Evolutionary conservation across 139 green algal species (phyloP).

Genomic region (Coelastrella sp.): DNA sequence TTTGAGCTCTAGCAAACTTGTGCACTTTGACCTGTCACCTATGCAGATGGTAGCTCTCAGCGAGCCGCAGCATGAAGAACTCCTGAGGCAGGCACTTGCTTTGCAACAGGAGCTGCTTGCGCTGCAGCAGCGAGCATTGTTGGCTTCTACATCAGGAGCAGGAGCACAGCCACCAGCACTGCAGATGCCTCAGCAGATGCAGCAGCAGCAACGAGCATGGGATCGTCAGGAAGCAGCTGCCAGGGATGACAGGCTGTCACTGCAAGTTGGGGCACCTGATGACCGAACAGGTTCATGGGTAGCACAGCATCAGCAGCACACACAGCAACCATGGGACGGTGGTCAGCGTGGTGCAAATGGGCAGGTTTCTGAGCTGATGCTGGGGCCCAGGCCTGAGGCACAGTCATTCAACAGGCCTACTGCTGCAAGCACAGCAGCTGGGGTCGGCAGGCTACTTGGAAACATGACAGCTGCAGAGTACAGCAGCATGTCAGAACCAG

Average conservation of each 20-base stretch:
- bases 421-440: not conserved
- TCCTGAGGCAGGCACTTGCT: conserved; percentile 5
- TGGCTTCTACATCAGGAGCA: not conserved
- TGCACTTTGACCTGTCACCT: too few relatives aligned
- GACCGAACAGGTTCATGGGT: conserved; percentile 18
- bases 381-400: too few relatives aligned
- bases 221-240: not conserved
- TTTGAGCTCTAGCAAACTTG: too few relatives aligned
- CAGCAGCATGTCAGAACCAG: not conserved
- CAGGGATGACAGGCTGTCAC: not conserved
- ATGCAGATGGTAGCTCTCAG: not conserved
- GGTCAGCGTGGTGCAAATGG: too few relatives aligned
- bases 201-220: conserved; percentile 18
- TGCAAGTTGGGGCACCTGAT: not conserved
- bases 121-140: not conserved
- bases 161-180: not conserved
- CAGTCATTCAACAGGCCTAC: not conserved
- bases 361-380: too few relatives aligned
- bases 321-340: not conserved
- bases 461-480: not conserved
- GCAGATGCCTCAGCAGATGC: conserved; percentile 1
- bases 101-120: conserved; percentile 16
- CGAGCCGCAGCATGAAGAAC: conserved; percentile 1
- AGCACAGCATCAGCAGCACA: conserved; percentile 15
- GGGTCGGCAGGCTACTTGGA: not conserved